These are phyloP conservation scores for Hippophae tibetana DNA, from an alignment of 306 rosid species.

Conservation along the genomic window DNA sequence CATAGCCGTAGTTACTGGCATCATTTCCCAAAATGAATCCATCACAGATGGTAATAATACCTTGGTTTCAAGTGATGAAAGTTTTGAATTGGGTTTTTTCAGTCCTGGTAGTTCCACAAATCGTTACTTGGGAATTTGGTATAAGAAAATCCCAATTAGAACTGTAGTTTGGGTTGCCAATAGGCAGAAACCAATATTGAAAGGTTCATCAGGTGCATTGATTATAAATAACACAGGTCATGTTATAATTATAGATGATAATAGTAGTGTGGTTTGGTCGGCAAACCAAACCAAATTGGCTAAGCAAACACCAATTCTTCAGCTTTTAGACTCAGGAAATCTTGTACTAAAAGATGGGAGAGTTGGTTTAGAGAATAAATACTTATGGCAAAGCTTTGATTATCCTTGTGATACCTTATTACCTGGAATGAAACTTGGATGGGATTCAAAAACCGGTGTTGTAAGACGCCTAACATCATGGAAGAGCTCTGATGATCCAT, in stretches of 20 bases:
- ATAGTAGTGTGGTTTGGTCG: conserved; percentile 12
- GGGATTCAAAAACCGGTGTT: conserved; percentile 4
- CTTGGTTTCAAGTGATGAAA: conserved; percentile 12
- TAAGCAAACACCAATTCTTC: background rate
- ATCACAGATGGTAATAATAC: conserved; percentile 5
- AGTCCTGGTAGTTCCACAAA: conserved; percentile 6
- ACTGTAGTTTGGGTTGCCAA: conserved; percentile 19
- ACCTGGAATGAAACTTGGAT: conserved; percentile 14
- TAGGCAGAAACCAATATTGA: conserved; percentile 4
- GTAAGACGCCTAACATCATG: conserved; percentile 9
- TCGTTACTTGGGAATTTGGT: conserved; percentile 19
- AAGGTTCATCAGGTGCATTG: conserved; percentile 5
- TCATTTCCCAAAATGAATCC: conserved; percentile 4
- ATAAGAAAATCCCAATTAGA: conserved; percentile 1
- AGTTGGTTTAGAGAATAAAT: background rate
- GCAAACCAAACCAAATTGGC: conserved; percentile 1
- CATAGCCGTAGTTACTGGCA: background rate
- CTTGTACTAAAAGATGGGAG: conserved; percentile 11
- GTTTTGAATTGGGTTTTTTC: conserved; percentile 15
- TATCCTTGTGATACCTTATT: conserved; percentile 12
- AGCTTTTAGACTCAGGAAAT: conserved; percentile 16
- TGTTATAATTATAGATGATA: conserved; percentile 5
- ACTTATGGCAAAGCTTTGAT: conserved; percentile 17
- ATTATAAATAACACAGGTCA: background rate
- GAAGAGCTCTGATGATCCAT: conserved; percentile 13